Evolutionary conservation across 192 early-diverging fungal species (phyloP).

Genomic region (Jimgerdemannia lactiflua): DNA sequence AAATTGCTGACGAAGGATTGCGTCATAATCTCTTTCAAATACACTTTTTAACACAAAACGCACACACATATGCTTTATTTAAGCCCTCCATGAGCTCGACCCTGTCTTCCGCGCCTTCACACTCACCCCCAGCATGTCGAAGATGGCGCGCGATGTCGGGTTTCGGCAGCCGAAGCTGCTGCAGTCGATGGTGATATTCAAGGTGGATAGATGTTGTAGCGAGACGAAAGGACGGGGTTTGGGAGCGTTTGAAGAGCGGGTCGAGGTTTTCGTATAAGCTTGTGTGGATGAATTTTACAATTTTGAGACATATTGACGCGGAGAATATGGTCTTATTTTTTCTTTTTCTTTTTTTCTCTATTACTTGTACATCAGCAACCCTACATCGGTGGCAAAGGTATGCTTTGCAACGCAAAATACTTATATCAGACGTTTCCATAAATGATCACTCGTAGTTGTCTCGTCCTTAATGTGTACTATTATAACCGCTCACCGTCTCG

Average conservation of each 20-base stretch:
- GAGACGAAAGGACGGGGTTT: too few species aligned
- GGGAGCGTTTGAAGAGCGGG: too few species aligned
- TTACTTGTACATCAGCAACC: conserved; percentile 31
- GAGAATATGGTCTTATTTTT: background rate
- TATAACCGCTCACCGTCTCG: too few species aligned
- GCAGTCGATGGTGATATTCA: conserved; percentile 93
- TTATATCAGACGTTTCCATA: too few species aligned
- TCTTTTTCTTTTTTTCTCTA: background rate
- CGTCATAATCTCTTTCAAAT: too few species aligned
- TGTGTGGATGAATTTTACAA: too few species aligned
- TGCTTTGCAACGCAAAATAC: conserved; percentile 5
- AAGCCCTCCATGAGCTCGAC: conserved; percentile 77
- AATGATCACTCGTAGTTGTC: too few species aligned
- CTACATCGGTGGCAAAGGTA: conserved; percentile 48
- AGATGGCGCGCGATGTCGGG: conserved; percentile 55
- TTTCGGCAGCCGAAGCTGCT: conserved; percentile 72
- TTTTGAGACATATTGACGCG: too few species aligned
- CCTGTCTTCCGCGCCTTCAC: conserved; percentile 72
- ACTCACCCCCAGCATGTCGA: conserved; percentile 43
- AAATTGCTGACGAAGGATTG: background rate
- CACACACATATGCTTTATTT: too few species aligned
- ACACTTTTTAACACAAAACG: too few species aligned
- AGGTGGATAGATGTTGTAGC: conserved; percentile 23
- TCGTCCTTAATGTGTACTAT: too few species aligned
- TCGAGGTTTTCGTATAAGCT: too few species aligned